Evolutionary conservation across 139 green algal genomes (phyloP).

Genomic region (Chlamydomonas sphaeroides): DNA sequence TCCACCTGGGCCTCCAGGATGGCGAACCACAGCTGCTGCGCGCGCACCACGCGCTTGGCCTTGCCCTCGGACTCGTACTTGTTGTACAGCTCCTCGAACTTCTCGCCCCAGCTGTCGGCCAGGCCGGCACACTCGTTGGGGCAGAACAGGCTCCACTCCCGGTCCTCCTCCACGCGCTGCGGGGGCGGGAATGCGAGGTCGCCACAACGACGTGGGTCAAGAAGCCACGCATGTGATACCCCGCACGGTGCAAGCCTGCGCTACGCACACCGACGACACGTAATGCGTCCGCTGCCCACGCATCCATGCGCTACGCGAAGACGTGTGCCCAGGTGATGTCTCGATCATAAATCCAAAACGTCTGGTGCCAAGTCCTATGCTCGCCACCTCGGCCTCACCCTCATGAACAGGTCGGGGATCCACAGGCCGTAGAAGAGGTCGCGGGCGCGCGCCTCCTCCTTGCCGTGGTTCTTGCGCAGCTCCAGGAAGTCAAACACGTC

Average conservation of each 20-base stretch:
- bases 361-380: no score
- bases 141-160: slow-evolving; percentile 96
- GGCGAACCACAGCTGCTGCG: slow-evolving; percentile 99
- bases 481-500: slow-evolving; percentile 99
- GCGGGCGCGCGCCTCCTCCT: slow-evolving; percentile 92
- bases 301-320: no score
- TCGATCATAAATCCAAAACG: no score
- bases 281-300: no score
- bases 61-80: slow-evolving; percentile 85
- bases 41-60: slow-evolving; percentile 84
- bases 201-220: not conserved
- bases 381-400: slow-evolving; percentile 20
- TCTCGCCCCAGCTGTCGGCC: slow-evolving; percentile 93
- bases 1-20: slow-evolving; percentile 98
- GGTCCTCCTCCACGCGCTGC: slow-evolving; percentile 82
- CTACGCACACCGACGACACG: no score
- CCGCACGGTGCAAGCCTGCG: no score
- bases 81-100: slow-evolving; percentile 92
- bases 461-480: slow-evolving; percentile 99
- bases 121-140: slow-evolving; percentile 96
- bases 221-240: not conserved
- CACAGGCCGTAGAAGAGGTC: slow-evolving; percentile 99
- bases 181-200: not conserved
- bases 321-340: no score
- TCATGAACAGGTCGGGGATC: slow-evolving; percentile 98